Evolutionary conservation across 2,329 filamentous ascomycete species (phyloP), one percentile per base, ranked within the genome.

Genomic region (Chlorencoelia australis): DNA sequence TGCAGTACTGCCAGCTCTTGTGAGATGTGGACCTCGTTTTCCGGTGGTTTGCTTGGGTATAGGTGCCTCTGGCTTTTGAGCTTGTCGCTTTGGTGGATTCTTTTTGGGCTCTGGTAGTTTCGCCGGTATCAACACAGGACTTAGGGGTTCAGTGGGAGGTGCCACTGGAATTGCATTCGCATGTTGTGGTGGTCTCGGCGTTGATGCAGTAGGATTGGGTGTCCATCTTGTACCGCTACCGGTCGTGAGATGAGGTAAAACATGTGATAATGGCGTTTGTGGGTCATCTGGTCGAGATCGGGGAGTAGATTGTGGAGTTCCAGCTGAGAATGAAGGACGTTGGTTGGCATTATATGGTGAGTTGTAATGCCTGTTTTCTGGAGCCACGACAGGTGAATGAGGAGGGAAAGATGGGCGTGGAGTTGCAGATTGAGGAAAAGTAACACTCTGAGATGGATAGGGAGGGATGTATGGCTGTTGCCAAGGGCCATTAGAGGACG

Each of bases 71-170:
- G 37, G 20, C 22, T 41, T 45, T 22, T 29, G 16, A 11, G 27
- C 5, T 20, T 44, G 37, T 17, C 35, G 32, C 22, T 44, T 49
- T 35, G 33, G 22, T 11, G 35, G 26, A 15, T 11, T 8, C 27
- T 41, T 32, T 19, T 35, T 40, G 19, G 25, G 30, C 28, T 37
- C 58, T 13, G 59, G 53, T 10, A 64, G 41, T 11, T 61, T 58
- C 21, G 61, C 54, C 31, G 60, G 52, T 19, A 56, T 58, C 28
- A 59, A 53, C 1, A 71, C 61, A 2, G 75, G 75, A 43, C 74
- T 79, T 4, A 78, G 59, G 0, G 73, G 73, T 46, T 80, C 75
- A 39, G 62, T 68, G 3, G 66, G 64, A 3, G 75, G 75, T 40
- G 71, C 72, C 10, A 42, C 21, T 64, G 62, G 11, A 63, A 54